phyloP scores from a whole-genome alignment of 768 basidiomycete genomes.

The Hericium erinaceus region DNA sequence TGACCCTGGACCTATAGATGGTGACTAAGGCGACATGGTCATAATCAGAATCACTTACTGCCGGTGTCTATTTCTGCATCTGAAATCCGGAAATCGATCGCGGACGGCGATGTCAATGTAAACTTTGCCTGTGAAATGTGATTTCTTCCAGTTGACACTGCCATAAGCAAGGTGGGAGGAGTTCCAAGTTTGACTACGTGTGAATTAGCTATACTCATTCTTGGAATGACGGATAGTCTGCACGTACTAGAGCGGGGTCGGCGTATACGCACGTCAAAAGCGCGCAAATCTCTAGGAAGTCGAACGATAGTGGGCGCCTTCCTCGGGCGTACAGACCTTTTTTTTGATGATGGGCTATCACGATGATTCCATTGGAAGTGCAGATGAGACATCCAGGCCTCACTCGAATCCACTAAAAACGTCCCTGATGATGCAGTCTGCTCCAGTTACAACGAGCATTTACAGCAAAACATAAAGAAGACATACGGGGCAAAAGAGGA shows the following conservation, averaged over 20 bases:
- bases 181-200: slow-evolving; percentile 56
- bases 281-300: slow-evolving; percentile 53
- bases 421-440: slow-evolving; percentile 51
- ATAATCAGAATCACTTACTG: slow-evolving; percentile 19
- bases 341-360: slow-evolving; percentile 19
- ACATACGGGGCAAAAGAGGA: slow-evolving; percentile 67
- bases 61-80: slow-evolving; percentile 31
- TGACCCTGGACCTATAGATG: not conserved
- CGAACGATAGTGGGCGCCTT: slow-evolving; percentile 37
- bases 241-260: slow-evolving; percentile 38
- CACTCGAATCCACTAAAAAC: slow-evolving; percentile 58
- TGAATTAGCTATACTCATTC: not conserved
- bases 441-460: not conserved
- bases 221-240: slow-evolving; percentile 4
- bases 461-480: not conserved
- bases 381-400: slow-evolving; percentile 56
- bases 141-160: slow-evolving; percentile 64
- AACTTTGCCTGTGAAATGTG: slow-evolving; percentile 44
- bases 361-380: slow-evolving; percentile 57
- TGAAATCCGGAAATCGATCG: slow-evolving; percentile 35
- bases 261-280: slow-evolving; percentile 52
- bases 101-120: slow-evolving; percentile 45
- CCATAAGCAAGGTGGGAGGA: slow-evolving; percentile 42
- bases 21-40: not conserved
- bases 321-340: slow-evolving; percentile 17